Evolutionary conservation across 176 grass and related monocot genomes (phyloP).

Genomic region (Avena eriantha): DNA sequence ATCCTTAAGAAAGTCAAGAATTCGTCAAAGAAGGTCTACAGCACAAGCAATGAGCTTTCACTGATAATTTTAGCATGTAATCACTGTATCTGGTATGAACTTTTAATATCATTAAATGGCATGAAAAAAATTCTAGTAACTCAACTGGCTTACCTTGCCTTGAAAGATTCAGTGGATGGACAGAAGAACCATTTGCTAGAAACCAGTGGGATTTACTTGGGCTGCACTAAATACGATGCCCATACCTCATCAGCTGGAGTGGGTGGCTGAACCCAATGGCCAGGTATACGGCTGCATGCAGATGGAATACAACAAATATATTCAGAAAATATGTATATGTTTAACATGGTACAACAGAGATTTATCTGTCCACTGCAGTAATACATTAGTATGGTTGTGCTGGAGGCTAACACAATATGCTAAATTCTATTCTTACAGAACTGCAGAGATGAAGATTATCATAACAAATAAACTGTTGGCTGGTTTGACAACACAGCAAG

Average conservation of each 20-base stretch:
- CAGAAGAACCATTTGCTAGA: conserved; percentile 38
- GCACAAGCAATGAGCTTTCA: conserved; percentile 28
- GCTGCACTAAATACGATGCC: conserved; percentile 82
- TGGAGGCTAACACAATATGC: conserved; percentile 11
- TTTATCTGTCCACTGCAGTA: neutral
- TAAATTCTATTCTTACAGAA: neutral
- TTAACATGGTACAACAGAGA: neutral
- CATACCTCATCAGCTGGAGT: conserved; percentile 81
- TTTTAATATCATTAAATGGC: conserved; percentile 15
- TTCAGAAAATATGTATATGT: conserved; percentile 3
- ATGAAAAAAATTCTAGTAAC: conserved; percentile 10
- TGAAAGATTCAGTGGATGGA: conserved; percentile 24
- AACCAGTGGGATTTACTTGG: conserved; percentile 49
- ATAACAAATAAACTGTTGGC: conserved; percentile 27
- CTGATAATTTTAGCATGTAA: conserved; percentile 4
- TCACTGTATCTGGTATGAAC: conserved; percentile 5
- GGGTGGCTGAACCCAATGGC: conserved; percentile 85
- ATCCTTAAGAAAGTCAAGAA: conserved; percentile 1
- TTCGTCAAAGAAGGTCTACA: conserved; percentile 17
- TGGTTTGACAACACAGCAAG: conserved; percentile 16
- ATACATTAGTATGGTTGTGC: neutral
- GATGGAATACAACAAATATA: conserved; percentile 20
- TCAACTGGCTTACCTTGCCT: conserved; percentile 37
- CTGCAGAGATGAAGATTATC: conserved; percentile 22
- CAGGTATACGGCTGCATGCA: conserved; percentile 76